Evolutionary conservation across 305 asterid genomes (phyloP).

Genomic region (Solanum hybrid): DNA sequence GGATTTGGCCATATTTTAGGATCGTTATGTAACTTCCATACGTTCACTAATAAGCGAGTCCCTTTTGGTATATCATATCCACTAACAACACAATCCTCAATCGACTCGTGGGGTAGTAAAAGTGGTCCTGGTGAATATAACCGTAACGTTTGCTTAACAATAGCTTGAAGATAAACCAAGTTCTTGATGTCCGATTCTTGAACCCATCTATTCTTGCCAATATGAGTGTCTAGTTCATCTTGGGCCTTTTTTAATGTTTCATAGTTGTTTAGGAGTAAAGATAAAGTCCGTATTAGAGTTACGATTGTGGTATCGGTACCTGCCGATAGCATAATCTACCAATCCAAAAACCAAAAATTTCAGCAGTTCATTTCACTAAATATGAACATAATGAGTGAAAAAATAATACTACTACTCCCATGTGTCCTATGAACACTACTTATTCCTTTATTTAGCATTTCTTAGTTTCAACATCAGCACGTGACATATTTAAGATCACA

Average conservation of each 20-base stretch:
- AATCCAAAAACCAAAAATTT: neutral
- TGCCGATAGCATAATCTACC: conserved; percentile 5
- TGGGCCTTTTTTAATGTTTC: conserved; percentile 14
- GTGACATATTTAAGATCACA: too few species aligned
- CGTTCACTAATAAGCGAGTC: neutral
- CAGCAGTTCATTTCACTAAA: neutral
- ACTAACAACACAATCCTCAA: too few species aligned
- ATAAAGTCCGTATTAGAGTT: conserved; percentile 28
- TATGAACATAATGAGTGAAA: too few species aligned
- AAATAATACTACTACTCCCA: too few species aligned
- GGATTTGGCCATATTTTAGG: conserved; percentile 13
- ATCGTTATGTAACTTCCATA: neutral
- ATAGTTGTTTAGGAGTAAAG: conserved; percentile 31
- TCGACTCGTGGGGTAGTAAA: neutral
- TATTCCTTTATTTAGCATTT: too few species aligned
- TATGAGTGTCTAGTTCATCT: conserved; percentile 22
- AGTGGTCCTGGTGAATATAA: conserved; percentile 23
- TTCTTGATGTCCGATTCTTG: conserved; percentile 20
- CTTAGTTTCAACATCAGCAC: too few species aligned
- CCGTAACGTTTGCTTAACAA: conserved; percentile 31
- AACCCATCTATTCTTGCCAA: conserved; percentile 18
- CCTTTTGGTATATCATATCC: neutral
- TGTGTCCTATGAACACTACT: too few species aligned
- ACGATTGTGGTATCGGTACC: conserved; percentile 16
- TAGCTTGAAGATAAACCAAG: conserved; percentile 29